Evolutionary conservation across 78 protist species (phyloP).

Genomic region (Andalucia godoyi): DNA sequence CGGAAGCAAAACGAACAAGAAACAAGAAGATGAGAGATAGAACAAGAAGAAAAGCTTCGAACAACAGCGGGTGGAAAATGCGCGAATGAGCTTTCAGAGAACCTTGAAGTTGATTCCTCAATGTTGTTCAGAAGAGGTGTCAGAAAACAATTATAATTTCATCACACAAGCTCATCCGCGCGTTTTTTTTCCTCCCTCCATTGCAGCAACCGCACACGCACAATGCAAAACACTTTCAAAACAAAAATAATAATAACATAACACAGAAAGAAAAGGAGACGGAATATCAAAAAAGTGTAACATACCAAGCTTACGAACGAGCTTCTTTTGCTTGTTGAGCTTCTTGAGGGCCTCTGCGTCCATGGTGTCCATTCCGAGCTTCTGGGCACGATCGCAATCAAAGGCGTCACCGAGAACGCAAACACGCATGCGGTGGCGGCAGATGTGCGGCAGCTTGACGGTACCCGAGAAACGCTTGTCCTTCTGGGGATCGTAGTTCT

Average conservation of each 20-base stretch:
- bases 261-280: not conserved
- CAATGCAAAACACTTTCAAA: no score
- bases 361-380: conserved; percentile 71
- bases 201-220: no score
- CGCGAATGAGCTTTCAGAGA: no score
- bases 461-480: conserved; percentile 99
- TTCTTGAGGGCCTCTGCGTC: conserved; percentile 89
- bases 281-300: not conserved
- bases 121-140: no score
- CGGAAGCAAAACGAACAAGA: not conserved
- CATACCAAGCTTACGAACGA: conserved; percentile 90
- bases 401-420: conserved; percentile 92
- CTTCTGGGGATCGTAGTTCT: conserved; percentile 96
- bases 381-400: conserved; percentile 78
- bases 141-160: no score
- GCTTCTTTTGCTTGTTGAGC: conserved; percentile 98
- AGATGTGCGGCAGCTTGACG: conserved; percentile 30
- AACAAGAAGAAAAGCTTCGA: no score
- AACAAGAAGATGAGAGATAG: conserved; percentile 2
- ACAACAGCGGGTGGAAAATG: no score
- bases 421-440: conserved; percentile 44
- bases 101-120: no score
- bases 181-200: no score
- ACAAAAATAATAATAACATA: not conserved
- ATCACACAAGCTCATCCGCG: no score